Base-by-base conservation (phyloP, 441 rosid species). In the Erysimum cheiri region DNA sequence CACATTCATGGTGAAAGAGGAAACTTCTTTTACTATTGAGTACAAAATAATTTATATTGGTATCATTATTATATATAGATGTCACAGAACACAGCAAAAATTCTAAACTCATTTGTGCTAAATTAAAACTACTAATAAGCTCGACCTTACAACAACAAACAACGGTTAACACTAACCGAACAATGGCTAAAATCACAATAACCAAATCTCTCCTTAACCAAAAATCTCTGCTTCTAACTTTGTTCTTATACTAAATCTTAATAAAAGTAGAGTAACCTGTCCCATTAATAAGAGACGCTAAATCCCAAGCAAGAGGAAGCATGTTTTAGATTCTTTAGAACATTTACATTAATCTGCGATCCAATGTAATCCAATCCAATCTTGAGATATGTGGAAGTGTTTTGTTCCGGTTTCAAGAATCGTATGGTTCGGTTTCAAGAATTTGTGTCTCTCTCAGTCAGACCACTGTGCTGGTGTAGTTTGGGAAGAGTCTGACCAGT, bases 401-500 rank as follows among this genome's bases (percentile, higher is more conserved):
- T 28, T 37, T 1, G 44, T 62, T 63, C 60, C 12, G 5, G 60
- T 72, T 65, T 48, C 60, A 73, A 66, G 77, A 73, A 66, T 59
- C 12, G 48, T 65, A 43, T 36, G 36, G 61, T 40, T 41, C 13
- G 3, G 74, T 69, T 56, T 57, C 66, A 75, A 75, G 67, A 75
- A 69, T 57, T 39, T 33, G 69, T 64, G 6, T 64, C 71, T 44
- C 39, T 22, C 60, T 85, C 22, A 19, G 22, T 19, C 78, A 87
- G 48, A 81, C 65, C 46, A 81, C 69, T 53, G 71, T 60, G 55
- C 22, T 72, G 5, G 96, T 82, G 82, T 87, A 88, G 64, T 88
- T 92, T 63, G 92, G 81, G 80, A 92, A 91, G 68, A 90, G 88
- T 46, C 79, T 83, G 81, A 88, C 59, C 78, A 95, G 74, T 62